Conservation (phyloP, 139 green algal species). For the Penium margaritaceum region DNA sequence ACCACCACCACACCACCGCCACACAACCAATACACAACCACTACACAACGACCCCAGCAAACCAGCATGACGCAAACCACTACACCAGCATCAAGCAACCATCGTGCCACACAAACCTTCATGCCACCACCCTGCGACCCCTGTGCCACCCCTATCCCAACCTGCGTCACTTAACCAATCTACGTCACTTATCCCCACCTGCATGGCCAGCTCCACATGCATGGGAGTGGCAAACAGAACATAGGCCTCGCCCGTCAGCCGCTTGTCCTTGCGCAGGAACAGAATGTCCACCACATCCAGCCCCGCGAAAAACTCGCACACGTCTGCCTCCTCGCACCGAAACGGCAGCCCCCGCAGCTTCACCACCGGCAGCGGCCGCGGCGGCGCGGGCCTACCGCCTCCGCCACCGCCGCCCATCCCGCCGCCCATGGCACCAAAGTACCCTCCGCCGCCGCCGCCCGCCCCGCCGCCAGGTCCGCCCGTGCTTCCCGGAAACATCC, state of each 20-base stretch:
- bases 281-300: conserved; percentile 46
- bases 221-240: conserved; percentile 34
- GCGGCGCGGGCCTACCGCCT: not conserved
- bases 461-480: not conserved
- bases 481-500: not conserved
- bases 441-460: not conserved
- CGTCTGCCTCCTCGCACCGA: conserved; percentile 33
- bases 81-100: too few species aligned
- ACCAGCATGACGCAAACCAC: too few species aligned
- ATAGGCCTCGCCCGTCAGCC: conserved; percentile 46
- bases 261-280: conserved; percentile 18
- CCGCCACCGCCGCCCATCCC: conserved; percentile 9
- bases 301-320: conserved; percentile 44
- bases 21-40: too few species aligned
- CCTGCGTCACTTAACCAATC: too few species aligned
- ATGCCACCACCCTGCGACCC: too few species aligned
- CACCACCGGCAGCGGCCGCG: conserved; percentile 38
- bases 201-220: conserved; percentile 36
- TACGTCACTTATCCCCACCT: conserved; percentile 10
- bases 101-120: too few species aligned
- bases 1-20: too few species aligned
- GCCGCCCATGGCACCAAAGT: conserved; percentile 2
- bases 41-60: too few species aligned
- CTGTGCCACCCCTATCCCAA: too few species aligned
- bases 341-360: conserved; percentile 48